These are phyloP conservation scores for Myxozyma neotropica DNA, from an alignment of 805 yeast species.

Conservation along the genomic window DNA sequence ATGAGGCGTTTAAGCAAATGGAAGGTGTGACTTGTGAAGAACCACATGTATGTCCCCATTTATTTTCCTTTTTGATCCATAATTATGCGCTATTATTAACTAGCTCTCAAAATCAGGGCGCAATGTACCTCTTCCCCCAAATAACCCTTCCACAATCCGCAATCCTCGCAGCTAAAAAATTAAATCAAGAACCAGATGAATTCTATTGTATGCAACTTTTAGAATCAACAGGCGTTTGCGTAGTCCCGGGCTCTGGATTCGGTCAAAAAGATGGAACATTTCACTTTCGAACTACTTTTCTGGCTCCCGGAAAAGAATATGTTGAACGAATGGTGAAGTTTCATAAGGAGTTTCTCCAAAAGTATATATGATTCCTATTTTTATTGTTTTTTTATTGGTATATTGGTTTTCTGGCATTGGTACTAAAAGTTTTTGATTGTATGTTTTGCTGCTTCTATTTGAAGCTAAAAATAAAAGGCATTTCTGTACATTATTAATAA, in stretches of 20 bases:
- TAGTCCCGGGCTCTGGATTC: constrained; percentile 96
- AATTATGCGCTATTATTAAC: background rate
- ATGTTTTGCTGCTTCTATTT: background rate
- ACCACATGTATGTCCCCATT: constrained; percentile 48
- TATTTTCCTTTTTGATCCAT: background rate
- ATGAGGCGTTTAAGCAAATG: constrained; percentile 71
- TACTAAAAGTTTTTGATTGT: no score
- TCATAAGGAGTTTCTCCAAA: constrained; percentile 69
- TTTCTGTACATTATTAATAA: no score
- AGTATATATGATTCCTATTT: constrained; percentile 41
- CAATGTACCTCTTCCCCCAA: constrained; percentile 94
- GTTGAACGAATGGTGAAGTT: constrained; percentile 74
- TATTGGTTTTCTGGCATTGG: background rate
- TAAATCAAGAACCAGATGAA: constrained; percentile 72
- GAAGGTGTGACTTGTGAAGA: constrained; percentile 82
- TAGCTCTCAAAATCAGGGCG: constrained; percentile 53
- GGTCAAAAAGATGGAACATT: constrained; percentile 89
- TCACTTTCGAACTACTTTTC: constrained; percentile 94
- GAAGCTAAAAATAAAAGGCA: no score
- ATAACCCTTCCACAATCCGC: constrained; percentile 67
- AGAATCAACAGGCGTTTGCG: constrained; percentile 90
- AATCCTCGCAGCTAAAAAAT: constrained; percentile 58
- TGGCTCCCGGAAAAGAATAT: constrained; percentile 95
- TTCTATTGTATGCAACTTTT: constrained; percentile 82
- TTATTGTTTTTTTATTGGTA: background rate